phyloP scores from a whole-genome alignment of 2,329 filamentous ascomycete genomes.

The Verticillium nubilum region DNA sequence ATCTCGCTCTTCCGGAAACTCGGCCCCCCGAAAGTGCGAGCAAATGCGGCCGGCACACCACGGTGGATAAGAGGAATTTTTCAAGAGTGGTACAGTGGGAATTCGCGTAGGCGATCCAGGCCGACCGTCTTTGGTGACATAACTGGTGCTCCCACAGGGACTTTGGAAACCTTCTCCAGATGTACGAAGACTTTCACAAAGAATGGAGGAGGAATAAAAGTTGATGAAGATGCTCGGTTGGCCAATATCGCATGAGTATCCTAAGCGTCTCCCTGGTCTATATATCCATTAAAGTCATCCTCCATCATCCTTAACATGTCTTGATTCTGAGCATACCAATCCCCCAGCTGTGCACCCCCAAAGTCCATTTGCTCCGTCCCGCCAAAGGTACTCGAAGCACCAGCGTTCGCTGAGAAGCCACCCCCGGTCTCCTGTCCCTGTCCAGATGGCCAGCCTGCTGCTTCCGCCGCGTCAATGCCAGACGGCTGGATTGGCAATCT shows the following conservation, averaged over 20 bases:
- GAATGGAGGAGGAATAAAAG: neutral
- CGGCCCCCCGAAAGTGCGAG: neutral
- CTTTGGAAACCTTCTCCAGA: too few species aligned
- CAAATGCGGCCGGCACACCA: neutral
- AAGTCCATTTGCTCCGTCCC: neutral
- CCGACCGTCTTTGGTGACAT: too few species aligned
- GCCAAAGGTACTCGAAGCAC: neutral
- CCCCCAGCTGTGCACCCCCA: neutral
- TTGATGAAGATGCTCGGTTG: neutral
- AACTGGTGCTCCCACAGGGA: too few species aligned
- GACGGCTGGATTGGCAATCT: neutral
- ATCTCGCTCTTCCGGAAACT: neutral
- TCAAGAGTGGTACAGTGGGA: too few species aligned
- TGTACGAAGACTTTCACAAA: neutral
- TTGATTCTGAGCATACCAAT: neutral
- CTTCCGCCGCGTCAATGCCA: neutral
- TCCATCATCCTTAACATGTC: neutral
- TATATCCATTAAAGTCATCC: neutral
- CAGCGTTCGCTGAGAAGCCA: neutral
- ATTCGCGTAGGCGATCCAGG: too few species aligned
- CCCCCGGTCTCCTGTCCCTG: neutral
- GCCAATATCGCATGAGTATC: neutral
- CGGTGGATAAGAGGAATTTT: too few species aligned
- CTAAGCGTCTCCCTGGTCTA: neutral
- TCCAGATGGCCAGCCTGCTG: neutral